These are phyloP conservation scores for Dactylellina leptospora DNA, from an alignment of 2,329 filamentous ascomycete genomes.

Conservation along the genomic window DNA sequence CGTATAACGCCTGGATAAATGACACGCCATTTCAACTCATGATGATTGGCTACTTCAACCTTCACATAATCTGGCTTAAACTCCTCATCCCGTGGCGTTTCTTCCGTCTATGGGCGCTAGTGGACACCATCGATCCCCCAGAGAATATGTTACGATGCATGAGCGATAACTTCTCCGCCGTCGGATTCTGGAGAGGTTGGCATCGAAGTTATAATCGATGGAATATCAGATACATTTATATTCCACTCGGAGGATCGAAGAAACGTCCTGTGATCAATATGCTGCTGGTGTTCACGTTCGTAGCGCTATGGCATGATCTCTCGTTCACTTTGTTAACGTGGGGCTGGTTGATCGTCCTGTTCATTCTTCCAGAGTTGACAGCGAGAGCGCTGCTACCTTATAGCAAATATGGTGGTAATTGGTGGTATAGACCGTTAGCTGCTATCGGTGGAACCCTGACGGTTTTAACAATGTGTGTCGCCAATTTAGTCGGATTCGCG, in stretches of 20 bases:
- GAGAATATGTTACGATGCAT: conserved; percentile 99
- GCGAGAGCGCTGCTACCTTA: conserved; percentile 77
- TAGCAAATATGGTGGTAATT: conserved; percentile 74
- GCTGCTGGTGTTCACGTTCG: conserved; percentile 89
- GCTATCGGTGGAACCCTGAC: conserved; percentile 83
- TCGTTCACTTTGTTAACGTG: conserved; percentile 88
- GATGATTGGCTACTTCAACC: conserved; percentile 92
- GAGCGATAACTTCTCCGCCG: conserved; percentile 89
- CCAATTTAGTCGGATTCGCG: conserved; percentile 94
- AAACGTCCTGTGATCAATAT: conserved; percentile 76
- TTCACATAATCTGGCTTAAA: conserved; percentile 98
- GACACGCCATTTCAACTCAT: conserved; percentile 89
- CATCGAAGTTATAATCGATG: conserved; percentile 95
- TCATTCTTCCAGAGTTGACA: conserved; percentile 87
- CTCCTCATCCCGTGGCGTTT: conserved; percentile 96
- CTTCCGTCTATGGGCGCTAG: conserved; percentile 92
- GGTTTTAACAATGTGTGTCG: conserved; percentile 92
- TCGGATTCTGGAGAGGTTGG: conserved; percentile 96
- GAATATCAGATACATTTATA: conserved; percentile 91
- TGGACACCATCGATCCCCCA: conserved; percentile 91
- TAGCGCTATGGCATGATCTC: conserved; percentile 98
- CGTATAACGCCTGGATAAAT: conserved; percentile 69
- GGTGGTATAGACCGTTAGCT: conserved; percentile 79
- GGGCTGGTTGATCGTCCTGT: conserved; percentile 95
- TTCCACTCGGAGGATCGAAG: conserved; percentile 81